Evolutionary conservation across 2,329 filamentous ascomycete genomes (phyloP), one percentile per base, ranked within the genome.

Genomic region (Calonectria pseudoreteaudii): DNA sequence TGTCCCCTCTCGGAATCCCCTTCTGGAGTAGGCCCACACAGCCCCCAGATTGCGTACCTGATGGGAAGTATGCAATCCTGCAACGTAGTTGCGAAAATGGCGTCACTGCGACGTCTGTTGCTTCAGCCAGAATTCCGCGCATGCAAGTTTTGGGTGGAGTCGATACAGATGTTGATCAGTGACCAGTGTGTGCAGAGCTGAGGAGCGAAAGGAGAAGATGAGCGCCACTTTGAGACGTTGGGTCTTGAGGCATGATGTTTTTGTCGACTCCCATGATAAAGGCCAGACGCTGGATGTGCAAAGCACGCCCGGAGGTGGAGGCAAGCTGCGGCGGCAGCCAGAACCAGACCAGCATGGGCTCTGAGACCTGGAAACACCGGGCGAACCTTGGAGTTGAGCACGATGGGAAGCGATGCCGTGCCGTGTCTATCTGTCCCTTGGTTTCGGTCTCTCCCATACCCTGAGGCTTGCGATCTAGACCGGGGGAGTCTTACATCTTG

Each of bases 21-120:
- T 70, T 75, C 71, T 80, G 71, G 68, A 60, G 68, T 60, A 52
- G 68, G 53, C 30, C 67, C 67, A 69, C 71, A 62, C 56, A 50
- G 69, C 65, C 62, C 75, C 66, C 68, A 16, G 76, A 67, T 53
- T 52, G 70, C 68, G 71, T 74, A 70, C 70, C 68, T 70, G 69
- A 49, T 72, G 47, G 75, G 50, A 72, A 41, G 66, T 70, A 75
- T 77, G 74, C 72, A 78, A 80, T 77, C 64, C 62, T 70, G 72
- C 67, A 58, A 65, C 66, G 62, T 26, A 72, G 68, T 76, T 77
- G 74, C 76, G 68, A 76, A 72, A 34, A 80, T 80, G 77, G 77
- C 78, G 77, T 80, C 78, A 80, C 78, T 77, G 71, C 64, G 41
- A 71, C 72, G 65, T 66, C 44, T 60, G 70, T 71, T 73, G 75